A percentile compares a stretch with the other conserved stretches of the same genome.
Evolutionary conservation across 192 early-diverging fungal species (phyloP).

Genomic region (Lobulomyces angularis): DNA sequence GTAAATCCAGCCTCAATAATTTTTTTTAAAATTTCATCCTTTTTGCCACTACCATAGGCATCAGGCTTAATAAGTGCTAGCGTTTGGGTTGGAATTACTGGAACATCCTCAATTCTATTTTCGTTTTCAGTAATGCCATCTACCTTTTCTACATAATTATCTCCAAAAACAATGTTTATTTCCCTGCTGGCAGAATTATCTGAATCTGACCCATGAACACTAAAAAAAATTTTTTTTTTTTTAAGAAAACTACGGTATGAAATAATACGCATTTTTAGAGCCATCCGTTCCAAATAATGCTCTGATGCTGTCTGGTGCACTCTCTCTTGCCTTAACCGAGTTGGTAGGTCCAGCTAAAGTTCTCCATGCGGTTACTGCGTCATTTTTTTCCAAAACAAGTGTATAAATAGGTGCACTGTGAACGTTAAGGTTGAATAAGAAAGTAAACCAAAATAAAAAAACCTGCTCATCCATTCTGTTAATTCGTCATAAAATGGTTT

Average conservation of each 20-base stretch:
- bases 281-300: conserved; percentile 39
- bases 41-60: background rate
- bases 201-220: conserved; percentile 50
- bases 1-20: conserved; percentile 5
- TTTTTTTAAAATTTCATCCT: conserved; percentile 8
- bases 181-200: conserved; percentile 33
- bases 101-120: too few species aligned
- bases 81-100: too few species aligned
- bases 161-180: conserved; percentile 37
- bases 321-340: conserved; percentile 38
- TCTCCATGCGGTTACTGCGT: conserved; percentile 40
- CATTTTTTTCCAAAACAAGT: conserved; percentile 37
- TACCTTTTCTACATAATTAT: too few species aligned
- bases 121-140: too few species aligned
- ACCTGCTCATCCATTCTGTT: conserved; percentile 40
- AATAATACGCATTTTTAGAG: conserved; percentile 40
- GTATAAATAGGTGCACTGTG: conserved; percentile 40
- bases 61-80: conserved; percentile 15
- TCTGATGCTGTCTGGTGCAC: conserved; percentile 34
- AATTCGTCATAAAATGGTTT: conserved; percentile 33
- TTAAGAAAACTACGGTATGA: too few species aligned
- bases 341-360: conserved; percentile 45
- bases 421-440: background rate
- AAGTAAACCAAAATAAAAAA: too few species aligned
- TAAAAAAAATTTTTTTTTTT: too few species aligned